Percentiles rank a stretch among this genome's conserved stretches.
Evolutionary conservation across 257 asterid genomes (phyloP).

Genomic region (Dorcoceras hygrometricum): DNA sequence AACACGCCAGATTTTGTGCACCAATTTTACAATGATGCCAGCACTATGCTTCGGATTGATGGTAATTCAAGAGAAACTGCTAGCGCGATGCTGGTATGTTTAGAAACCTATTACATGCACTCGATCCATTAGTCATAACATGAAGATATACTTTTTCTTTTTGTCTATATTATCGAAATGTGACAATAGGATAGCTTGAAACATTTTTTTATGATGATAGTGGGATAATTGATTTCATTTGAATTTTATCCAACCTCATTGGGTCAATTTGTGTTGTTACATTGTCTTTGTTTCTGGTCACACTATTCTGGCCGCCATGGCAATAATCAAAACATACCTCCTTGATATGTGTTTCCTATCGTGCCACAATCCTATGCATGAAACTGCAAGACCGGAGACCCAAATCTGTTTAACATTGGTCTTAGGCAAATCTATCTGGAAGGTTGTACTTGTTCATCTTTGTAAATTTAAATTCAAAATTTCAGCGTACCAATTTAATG

Average conservation of each 20-base stretch:
- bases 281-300: not conserved
- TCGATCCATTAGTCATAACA: not conserved
- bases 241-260: constrained; percentile 7
- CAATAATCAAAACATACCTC: not conserved
- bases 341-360: constrained; percentile 9
- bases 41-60: constrained; percentile 92
- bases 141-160: not conserved
- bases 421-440: constrained; percentile 12
- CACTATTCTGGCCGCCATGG: not conserved
- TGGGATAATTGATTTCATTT: not conserved
- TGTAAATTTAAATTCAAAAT: not conserved
- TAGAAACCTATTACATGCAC: constrained; percentile 22
- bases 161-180: too few species aligned
- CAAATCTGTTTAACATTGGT: not conserved
- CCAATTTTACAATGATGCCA: constrained; percentile 84
- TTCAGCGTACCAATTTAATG: constrained; percentile 11
- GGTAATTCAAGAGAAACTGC: constrained; percentile 77
- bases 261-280: constrained; percentile 1
- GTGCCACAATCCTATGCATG: constrained; percentile 2
- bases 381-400: not conserved
- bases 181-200: not conserved
- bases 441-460: not conserved
- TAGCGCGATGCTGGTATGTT: constrained; percentile 72
- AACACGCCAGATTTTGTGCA: constrained; percentile 76
- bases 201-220: not conserved